These are phyloP conservation scores for Pyrus hybrid DNA, from an alignment of 331 rosid genomes.

Conservation along the genomic window DNA sequence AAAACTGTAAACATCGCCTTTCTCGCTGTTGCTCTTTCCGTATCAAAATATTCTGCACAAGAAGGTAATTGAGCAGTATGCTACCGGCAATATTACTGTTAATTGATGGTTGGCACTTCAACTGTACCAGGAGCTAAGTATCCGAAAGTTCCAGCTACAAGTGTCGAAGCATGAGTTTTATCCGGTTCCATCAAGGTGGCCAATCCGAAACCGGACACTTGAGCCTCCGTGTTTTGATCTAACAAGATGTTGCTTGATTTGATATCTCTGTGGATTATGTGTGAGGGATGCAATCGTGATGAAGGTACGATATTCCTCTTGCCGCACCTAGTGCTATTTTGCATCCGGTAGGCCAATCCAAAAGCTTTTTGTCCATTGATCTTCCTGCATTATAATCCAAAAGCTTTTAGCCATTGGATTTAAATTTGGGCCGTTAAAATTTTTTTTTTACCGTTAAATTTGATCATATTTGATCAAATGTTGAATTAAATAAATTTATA, in stretches of 20 bases:
- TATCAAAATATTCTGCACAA: constrained; percentile 80
- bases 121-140: constrained; percentile 81
- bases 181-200: constrained; percentile 83
- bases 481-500: too few species aligned
- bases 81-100: neutral
- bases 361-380: constrained; percentile 31
- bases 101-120: neutral
- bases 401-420: too few species aligned
- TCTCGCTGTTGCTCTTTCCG: constrained; percentile 73
- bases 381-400: too few species aligned
- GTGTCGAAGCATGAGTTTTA: constrained; percentile 79
- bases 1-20: constrained; percentile 86
- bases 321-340: constrained; percentile 82
- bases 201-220: constrained; percentile 79
- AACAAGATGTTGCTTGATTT: constrained; percentile 84
- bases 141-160: constrained; percentile 95
- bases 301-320: constrained; percentile 84
- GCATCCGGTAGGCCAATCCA: constrained; percentile 74
- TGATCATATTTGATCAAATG: too few species aligned
- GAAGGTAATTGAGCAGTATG: neutral
- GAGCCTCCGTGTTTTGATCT: constrained; percentile 76
- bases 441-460: too few species aligned
- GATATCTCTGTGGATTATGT: constrained; percentile 88
- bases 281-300: constrained; percentile 89
- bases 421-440: too few species aligned